Conservation (phyloP, 306 rosid genomes). For the Trichosanthes cucumerina region DNA sequence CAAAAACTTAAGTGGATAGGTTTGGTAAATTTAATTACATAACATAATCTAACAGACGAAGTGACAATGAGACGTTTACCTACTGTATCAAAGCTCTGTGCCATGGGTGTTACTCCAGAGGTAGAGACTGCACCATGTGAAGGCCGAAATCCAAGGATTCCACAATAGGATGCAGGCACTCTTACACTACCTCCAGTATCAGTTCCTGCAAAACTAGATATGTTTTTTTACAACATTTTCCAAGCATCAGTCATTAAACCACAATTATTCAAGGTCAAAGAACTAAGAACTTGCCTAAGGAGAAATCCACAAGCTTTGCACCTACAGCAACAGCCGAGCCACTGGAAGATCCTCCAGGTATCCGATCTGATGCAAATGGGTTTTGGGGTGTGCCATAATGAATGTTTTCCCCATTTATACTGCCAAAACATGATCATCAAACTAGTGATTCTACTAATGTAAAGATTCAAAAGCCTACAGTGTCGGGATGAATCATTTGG, state of each 20-base stretch:
- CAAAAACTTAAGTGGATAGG: too few relatives aligned
- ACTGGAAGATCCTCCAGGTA: slow-evolving; percentile 55
- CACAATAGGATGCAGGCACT: slow-evolving; percentile 84
- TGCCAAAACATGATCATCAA: slow-evolving; percentile 6
- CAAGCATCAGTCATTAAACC: not conserved
- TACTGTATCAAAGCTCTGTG: slow-evolving; percentile 84
- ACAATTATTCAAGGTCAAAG: not conserved
- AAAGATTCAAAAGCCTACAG: slow-evolving; percentile 4
- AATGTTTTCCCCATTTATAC: slow-evolving; percentile 40
- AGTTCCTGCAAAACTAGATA: slow-evolving; percentile 43
- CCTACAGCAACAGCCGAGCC: slow-evolving; percentile 72
- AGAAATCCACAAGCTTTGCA: slow-evolving; percentile 76
- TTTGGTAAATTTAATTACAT: too few relatives aligned
- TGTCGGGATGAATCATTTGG: not conserved
- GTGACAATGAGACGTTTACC: slow-evolving; percentile 28
- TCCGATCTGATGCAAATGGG: slow-evolving; percentile 33
- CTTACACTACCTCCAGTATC: slow-evolving; percentile 95
- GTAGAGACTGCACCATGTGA: slow-evolving; percentile 58
- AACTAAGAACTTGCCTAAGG: slow-evolving; percentile 43
- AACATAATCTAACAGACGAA: too few relatives aligned
- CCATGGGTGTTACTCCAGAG: slow-evolving; percentile 69
- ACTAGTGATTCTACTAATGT: not conserved
- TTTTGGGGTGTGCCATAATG: slow-evolving; percentile 50
- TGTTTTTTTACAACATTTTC: not conserved
- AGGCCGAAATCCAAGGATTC: slow-evolving; percentile 88